Percentiles rank a stretch among this genome's conserved stretches.
Conservation (phyloP, 129 eudicot species). For the Oenanthe sinensis region DNA sequence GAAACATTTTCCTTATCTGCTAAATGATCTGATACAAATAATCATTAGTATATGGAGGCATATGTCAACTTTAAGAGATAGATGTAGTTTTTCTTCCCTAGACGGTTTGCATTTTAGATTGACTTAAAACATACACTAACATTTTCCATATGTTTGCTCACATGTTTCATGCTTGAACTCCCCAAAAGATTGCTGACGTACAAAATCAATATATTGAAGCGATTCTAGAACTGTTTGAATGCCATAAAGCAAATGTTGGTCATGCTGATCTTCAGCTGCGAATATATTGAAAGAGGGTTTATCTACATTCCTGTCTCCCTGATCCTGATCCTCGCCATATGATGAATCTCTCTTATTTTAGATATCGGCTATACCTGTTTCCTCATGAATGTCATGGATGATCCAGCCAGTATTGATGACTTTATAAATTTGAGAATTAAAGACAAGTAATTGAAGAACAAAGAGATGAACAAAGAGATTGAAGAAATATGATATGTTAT, state of each 20-base stretch:
- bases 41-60: not conserved
- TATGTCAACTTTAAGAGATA: not conserved
- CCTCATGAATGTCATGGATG: not conserved
- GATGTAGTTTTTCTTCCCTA: not conserved
- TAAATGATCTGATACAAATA: not conserved
- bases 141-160: not conserved
- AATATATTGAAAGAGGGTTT: constrained; percentile 32
- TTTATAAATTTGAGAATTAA: no score
- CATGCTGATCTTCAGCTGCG: constrained; percentile 47
- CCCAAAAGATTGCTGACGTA: constrained; percentile 54
- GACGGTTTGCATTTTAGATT: not conserved
- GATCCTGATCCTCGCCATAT: not conserved
- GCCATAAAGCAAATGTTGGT: constrained; percentile 62
- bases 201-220: constrained; percentile 63
- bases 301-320: not conserved
- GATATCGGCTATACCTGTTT: not conserved
- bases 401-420: not conserved
- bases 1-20: no score
- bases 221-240: constrained; percentile 51
- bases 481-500: no score
- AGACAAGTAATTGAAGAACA: no score
- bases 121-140: not conserved
- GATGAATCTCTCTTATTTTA: not conserved
- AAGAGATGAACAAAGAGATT: no score
- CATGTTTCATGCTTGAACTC: constrained; percentile 9